Percentiles rank a stretch among this genome's conserved stretches.
Conservation (phyloP, 257 asterid genomes). For the Fraxinus cuspidata region DNA sequence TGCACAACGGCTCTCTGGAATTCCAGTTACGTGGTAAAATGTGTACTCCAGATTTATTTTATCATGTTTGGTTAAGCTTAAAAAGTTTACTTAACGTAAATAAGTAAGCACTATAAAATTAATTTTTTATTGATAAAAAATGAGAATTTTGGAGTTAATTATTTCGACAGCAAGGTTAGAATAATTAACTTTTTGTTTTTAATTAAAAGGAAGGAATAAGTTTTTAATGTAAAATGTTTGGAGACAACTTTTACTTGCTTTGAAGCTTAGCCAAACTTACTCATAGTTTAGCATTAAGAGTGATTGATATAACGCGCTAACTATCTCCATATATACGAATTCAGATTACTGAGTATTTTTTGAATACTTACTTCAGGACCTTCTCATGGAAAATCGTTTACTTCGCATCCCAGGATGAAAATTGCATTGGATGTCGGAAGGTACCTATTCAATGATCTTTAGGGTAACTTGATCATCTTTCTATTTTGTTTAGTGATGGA, state of each 20-base stretch:
- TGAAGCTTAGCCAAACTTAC: neutral
- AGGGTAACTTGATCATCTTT: neutral
- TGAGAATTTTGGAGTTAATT: neutral
- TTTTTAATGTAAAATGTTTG: neutral
- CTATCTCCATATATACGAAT: neutral
- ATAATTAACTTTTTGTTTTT: too few relatives aligned
- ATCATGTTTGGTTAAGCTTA: neutral
- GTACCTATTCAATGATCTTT: too few relatives aligned
- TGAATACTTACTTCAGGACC: constrained; percentile 47
- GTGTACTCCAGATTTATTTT: neutral
- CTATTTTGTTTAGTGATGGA: neutral
- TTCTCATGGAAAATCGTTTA: constrained; percentile 61
- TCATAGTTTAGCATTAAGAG: neutral
- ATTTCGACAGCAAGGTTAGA: too few relatives aligned
- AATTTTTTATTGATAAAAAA: too few relatives aligned
- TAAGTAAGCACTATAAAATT: neutral
- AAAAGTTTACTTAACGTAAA: neutral
- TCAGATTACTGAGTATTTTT: neutral
- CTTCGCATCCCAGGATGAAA: constrained; percentile 89
- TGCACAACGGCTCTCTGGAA: constrained; percentile 85
- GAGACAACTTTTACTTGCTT: neutral
- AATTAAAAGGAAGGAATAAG: too few relatives aligned
- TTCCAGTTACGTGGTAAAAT: constrained; percentile 78
- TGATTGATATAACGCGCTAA: neutral
- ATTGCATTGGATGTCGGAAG: constrained; percentile 87